These are phyloP conservation scores for Immersiella caudata DNA, from an alignment of 495 filamentous ascomycete species.

Conservation along the genomic window DNA sequence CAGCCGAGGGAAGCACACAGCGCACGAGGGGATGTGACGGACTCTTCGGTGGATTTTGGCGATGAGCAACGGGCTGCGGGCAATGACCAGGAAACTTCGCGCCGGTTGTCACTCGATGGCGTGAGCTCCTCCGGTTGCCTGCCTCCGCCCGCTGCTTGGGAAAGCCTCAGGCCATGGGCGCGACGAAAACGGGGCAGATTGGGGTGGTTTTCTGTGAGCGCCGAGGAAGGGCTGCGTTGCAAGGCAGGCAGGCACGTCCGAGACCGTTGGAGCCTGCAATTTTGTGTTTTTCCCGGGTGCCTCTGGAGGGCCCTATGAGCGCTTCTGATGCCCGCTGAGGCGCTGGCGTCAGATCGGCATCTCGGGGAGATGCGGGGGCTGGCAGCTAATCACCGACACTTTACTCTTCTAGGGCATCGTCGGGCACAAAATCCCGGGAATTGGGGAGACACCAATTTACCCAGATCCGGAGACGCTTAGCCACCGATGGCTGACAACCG, in stretches of 20 bases:
- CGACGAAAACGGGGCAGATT: background rate
- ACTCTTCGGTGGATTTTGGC: background rate
- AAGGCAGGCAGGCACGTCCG: background rate
- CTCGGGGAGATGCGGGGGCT: constrained; percentile 41
- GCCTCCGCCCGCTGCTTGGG: constrained; percentile 9
- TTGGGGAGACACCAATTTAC: constrained; percentile 22
- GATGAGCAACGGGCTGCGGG: constrained; percentile 8
- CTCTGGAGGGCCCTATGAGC: constrained; percentile 2
- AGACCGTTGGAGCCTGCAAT: background rate
- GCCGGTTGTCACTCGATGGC: background rate
- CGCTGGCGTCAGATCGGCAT: constrained; percentile 34
- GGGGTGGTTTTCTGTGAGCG: background rate
- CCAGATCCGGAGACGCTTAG: constrained; percentile 6
- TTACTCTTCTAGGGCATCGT: constrained; percentile 32
- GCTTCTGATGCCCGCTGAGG: background rate
- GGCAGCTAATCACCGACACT: constrained; percentile 40
- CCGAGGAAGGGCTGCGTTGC: background rate
- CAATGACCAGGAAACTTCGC: background rate
- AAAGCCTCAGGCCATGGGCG: constrained; percentile 6
- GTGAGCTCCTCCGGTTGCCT: background rate
- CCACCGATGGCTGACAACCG: background rate
- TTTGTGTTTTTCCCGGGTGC: constrained; percentile 13
- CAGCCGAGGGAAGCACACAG: background rate
- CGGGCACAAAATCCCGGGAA: constrained; percentile 34
- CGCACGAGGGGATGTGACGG: background rate